These are phyloP conservation scores for Fusarium guadeloupense DNA, from an alignment of 2,329 filamentous ascomycete genomes.

Conservation along the genomic window DNA sequence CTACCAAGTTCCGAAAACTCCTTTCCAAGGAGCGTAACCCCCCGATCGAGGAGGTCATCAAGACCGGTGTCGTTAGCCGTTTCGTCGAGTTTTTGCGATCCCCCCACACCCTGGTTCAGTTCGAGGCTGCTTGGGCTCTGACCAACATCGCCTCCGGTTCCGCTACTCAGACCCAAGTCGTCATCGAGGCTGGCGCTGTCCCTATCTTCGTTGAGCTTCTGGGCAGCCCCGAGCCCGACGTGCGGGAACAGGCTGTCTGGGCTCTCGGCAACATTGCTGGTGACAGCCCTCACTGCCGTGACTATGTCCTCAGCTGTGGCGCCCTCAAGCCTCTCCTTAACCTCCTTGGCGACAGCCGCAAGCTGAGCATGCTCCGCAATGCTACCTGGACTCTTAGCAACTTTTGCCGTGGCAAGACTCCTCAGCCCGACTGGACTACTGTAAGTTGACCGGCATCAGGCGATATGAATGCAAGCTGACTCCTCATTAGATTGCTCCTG, in stretches of 20 bases:
- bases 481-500: conserved; percentile 80
- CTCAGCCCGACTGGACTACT: conserved; percentile 96
- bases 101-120: conserved; percentile 97
- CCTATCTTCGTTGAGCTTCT: conserved; percentile 98
- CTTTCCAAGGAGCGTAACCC: conserved; percentile 99
- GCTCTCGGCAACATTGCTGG: conserved; percentile 98
- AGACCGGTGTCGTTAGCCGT: conserved; percentile 95
- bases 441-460: conserved; percentile 62
- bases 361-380: conserved; percentile 98
- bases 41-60: conserved; percentile 98
- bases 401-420: conserved; percentile 99
- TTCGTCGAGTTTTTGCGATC: conserved; percentile 99
- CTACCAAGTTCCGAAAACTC: conserved; percentile 98
- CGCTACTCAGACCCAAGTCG: conserved; percentile 96
- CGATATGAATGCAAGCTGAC: conserved; percentile 12
- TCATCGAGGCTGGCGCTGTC: conserved; percentile 97
- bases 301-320: conserved; percentile 92
- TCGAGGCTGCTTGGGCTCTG: conserved; percentile 97
- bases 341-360: conserved; percentile 94
- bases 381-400: conserved; percentile 99
- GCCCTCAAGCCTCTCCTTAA: conserved; percentile 89
- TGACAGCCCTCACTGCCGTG: conserved; percentile 96
- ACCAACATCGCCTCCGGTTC: conserved; percentile 99
- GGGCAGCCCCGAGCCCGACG: conserved; percentile 95
- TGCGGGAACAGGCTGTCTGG: conserved; percentile 98